These are phyloP conservation scores for Apophysomyces elegans DNA, from an alignment of 371 early-diverging fungal genomes.

Conservation along the genomic window DNA sequence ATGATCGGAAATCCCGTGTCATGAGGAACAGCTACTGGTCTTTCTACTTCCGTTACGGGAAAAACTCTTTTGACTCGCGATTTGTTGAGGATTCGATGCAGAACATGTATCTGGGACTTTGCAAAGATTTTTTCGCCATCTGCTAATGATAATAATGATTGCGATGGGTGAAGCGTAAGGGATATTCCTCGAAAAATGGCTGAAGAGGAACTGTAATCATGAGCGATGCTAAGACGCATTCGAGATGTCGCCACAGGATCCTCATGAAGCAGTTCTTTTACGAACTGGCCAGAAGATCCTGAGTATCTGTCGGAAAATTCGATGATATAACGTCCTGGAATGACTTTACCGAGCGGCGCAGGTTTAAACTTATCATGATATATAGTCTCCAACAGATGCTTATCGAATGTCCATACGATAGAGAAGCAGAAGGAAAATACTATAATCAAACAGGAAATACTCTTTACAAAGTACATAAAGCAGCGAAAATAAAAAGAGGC, in stretches of 20 bases:
- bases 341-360: conserved; percentile 21
- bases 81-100: conserved; percentile 21
- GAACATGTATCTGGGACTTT: conserved; percentile 4
- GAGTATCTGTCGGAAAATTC: conserved; percentile 34
- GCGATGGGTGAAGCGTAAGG: conserved; percentile 20
- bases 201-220: conserved; percentile 30
- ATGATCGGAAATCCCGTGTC: conserved; percentile 5
- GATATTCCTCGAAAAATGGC: conserved; percentile 45
- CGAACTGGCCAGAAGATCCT: conserved; percentile 30
- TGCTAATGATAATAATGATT: neutral
- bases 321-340: conserved; percentile 45
- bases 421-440: neutral
- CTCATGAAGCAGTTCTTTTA: conserved; percentile 27
- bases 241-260: conserved; percentile 21
- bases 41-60: conserved; percentile 40
- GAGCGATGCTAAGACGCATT: conserved; percentile 28
- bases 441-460: neutral
- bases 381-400: neutral
- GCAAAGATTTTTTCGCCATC: conserved; percentile 2
- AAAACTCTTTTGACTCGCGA: conserved; percentile 34
- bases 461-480: neutral
- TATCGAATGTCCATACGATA: neutral
- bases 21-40: conserved; percentile 21
- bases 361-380: conserved; percentile 28
- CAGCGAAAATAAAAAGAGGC: no score